Base-by-base conservation (phyloP, 176 grass and related monocot genomes). In the Tillandsia leiboldiana region DNA sequence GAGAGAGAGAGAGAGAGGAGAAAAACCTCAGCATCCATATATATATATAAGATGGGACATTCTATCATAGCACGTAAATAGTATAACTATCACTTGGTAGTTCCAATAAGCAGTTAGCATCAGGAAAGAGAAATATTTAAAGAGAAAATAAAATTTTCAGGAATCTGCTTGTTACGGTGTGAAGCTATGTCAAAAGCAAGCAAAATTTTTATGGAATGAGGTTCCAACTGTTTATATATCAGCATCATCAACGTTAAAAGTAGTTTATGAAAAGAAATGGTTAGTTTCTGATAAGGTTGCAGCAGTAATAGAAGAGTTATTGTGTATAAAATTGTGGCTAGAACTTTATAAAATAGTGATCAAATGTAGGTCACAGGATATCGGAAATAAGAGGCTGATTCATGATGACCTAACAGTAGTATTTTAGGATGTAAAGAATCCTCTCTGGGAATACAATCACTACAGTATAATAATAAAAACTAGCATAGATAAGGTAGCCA, bases 1-100 rank as follows among this genome's bases (percentile, higher is more conserved):
- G 26, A 83, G 18, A 42, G 58, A 47, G 53, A 69, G 51, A 79
- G 33, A 77, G 23, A 17, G 11, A 26, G 22, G 18, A 5, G 70
- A 11, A 63, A 18, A 53, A 20, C 17, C 53, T 53, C 56, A 61
- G 3, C 56, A 17, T 18, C 17, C 15, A 18, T 20, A 15, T 59
- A 57, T n/a, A 57, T 48, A 11, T 8, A 66, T 75, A 28, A 79
- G 27, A 64, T 53, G 29, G 50, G 50, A 64, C 65, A 75, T 50
- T 64, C 3, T 61, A 61, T 15, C 56, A 61, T 61, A 61, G 56
- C 22, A 3, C 56, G 10, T n/a, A 23, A 17, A 2, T 61, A 61
- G 56, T 18, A 61, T 22, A 9, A 15, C 15, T 61, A 61, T 61
- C 15, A 9, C n/a, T 18, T 61, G 7, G 13, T 61, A 61, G 1